These are phyloP conservation scores for Candida bentonensis DNA, from an alignment of 805 yeast genomes.

Conservation along the genomic window DNA sequence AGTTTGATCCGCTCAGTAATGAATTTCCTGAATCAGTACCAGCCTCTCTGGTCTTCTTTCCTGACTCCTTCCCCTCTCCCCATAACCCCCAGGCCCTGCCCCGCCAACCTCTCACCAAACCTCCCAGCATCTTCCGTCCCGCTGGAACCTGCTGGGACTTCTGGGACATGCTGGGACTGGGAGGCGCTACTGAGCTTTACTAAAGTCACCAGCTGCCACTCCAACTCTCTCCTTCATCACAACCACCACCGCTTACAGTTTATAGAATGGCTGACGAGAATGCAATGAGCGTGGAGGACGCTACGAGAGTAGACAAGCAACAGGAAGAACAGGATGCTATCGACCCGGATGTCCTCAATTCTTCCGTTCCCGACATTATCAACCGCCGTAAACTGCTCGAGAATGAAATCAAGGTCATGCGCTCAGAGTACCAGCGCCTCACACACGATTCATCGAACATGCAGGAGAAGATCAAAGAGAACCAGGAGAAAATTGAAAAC, in stretches of 20 bases:
- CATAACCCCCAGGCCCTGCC: too few species aligned
- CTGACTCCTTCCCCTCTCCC: too few species aligned
- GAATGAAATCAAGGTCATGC: slow-evolving; percentile 89
- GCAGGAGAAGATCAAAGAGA: slow-evolving; percentile 88
- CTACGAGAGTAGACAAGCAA: slow-evolving; percentile 6
- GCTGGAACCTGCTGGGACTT: too few species aligned
- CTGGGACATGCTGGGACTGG: too few species aligned
- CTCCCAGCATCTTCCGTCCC: too few species aligned
- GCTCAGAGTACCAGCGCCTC: slow-evolving; percentile 79
- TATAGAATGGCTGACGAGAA: background rate
- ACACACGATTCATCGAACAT: slow-evolving; percentile 87
- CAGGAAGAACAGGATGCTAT: slow-evolving; percentile 37
- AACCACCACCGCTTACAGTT: background rate
- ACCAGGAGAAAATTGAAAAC: slow-evolving; percentile 89
- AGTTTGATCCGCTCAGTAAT: too few species aligned
- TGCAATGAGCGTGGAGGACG: slow-evolving; percentile 2
- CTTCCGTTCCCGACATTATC: slow-evolving; percentile 69
- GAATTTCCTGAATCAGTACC: too few species aligned
- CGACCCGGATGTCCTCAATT: slow-evolving; percentile 67
- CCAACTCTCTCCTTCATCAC: background rate
- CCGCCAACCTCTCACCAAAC: too few species aligned
- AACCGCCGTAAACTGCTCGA: slow-evolving; percentile 81
- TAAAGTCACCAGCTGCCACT: background rate
- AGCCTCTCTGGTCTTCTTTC: too few species aligned
- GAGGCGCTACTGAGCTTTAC: too few species aligned